Base-by-base conservation (phyloP, 306 rosid genomes). In the Acmispon strigosus region DNA sequence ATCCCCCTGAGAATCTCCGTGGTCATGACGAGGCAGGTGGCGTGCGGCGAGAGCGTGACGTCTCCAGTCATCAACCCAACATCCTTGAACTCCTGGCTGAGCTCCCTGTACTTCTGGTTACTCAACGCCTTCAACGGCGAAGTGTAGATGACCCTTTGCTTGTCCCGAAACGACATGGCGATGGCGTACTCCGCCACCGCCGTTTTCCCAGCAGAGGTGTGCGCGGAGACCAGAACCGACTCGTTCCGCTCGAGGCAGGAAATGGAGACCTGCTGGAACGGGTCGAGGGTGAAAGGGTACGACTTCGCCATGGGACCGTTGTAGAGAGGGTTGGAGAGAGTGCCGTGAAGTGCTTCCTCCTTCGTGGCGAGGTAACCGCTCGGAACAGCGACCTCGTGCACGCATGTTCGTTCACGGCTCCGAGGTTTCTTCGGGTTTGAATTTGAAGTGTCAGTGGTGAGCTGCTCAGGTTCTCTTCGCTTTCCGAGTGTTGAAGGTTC, bases 31-130 rank as follows among this genome's bases (percentile, higher is more conserved):
- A 93, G 73, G 75, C 96, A 90, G 60, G 90, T 88, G 7, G 98
- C 97, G 51, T 90, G 82, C 8, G 98, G 97, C 1, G 97, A 86
- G 2, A 93, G 81, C 0, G 97, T 93, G 2, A 93, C 97, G n/a
- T 93, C 98, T 10, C 98, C 98, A 0, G 98, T 93, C 98, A 93
- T 93, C 67, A 93, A 57, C 8, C 98, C 97, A 17, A 93, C 98
- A 22, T 93, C 98, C 8, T 75, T 70, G 56, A 93, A 93, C 82
- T 93, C 98, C 42, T 87, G 87, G 68, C 87, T 85, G 57, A 93
- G 89, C 60, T 93, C 98, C 12, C 98, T 76, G 60, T 90, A 93
- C 69, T 90, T 93, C 83, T 93, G 98, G 65, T 93, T 93, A 66
- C 98, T 93, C 58, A 93, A 80, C 1, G 98, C 98, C 77, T 93